A percentile compares a stretch with the other conserved stretches of the same genome.
phyloP scores from a whole-genome alignment of 1,139 yeast genomes.

The Sugiyamaella pinicola region DNA sequence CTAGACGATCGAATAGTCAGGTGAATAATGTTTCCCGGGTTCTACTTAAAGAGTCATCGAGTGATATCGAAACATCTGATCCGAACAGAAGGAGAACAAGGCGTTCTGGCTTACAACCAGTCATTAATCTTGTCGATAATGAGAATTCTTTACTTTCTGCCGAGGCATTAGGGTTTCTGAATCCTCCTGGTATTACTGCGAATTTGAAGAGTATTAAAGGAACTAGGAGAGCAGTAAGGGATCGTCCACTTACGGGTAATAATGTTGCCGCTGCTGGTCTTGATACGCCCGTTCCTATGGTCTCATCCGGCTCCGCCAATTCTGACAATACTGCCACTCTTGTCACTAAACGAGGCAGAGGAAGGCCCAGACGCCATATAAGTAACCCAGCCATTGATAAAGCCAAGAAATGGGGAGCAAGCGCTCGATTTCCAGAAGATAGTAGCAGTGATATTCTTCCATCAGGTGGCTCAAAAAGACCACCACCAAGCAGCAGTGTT shows the following conservation, averaged over 20 bases:
- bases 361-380: slow-evolving; percentile 1
- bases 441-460: neutral
- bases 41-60: neutral
- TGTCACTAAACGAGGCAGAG: neutral
- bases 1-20: neutral
- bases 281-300: neutral
- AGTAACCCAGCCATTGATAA: neutral
- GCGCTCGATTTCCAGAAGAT: neutral
- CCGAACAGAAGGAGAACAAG: slow-evolving; percentile 2
- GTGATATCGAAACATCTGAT: neutral
- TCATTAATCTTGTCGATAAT: neutral
- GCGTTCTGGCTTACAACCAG: slow-evolving; percentile 6
- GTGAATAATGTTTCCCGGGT: neutral
- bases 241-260: neutral
- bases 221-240: neutral
- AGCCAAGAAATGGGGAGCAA: neutral
- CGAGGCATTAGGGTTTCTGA: slow-evolving; percentile 11
- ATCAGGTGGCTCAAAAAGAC: neutral
- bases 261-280: no score
- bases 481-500: no score
- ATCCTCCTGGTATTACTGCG: slow-evolving; percentile 11
- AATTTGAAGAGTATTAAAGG: slow-evolving; percentile 5
- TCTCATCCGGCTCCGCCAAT: neutral
- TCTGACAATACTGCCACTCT: neutral
- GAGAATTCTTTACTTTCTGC: slow-evolving; percentile 1